phyloP scores from a whole-genome alignment of 208 protist species.

The Leishmania guyanensis region DNA sequence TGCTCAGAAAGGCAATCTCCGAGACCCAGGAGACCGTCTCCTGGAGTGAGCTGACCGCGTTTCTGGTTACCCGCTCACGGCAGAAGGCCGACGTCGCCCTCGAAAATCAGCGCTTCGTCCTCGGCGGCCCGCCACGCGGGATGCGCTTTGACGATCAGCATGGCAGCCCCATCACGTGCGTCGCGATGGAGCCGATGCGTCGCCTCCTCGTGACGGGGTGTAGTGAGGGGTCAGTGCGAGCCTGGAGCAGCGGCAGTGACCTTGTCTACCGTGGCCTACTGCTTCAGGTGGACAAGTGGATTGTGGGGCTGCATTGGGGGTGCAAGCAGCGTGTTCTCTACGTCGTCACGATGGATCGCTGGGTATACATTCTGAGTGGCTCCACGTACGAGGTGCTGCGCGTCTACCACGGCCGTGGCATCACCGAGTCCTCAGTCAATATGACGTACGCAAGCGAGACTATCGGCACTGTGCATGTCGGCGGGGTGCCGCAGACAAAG shows the following conservation, averaged over 20 bases:
- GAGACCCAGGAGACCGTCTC: constrained; percentile 59
- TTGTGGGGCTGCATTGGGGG: constrained; percentile 76
- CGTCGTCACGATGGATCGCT: constrained; percentile 72
- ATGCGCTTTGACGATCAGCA: constrained; percentile 31
- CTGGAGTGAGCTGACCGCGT: constrained; percentile 83
- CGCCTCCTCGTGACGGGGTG: constrained; percentile 67
- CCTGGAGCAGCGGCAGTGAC: constrained; percentile 56
- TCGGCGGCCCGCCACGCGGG: constrained; percentile 36
- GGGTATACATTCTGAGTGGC: constrained; percentile 66
- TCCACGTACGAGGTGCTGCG: constrained; percentile 71
- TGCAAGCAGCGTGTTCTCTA: constrained; percentile 47
- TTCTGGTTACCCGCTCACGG: constrained; percentile 67
- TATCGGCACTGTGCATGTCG: constrained; percentile 51
- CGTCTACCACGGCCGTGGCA: constrained; percentile 66
- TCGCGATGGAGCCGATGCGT: constrained; percentile 37
- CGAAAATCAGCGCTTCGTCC: constrained; percentile 50
- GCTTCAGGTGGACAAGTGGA: constrained; percentile 65
- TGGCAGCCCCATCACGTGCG: constrained; percentile 55
- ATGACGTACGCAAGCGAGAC: constrained; percentile 73
- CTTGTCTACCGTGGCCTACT: constrained; percentile 64
- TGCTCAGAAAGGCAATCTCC: constrained; percentile 78
- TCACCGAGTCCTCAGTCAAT: constrained; percentile 46
- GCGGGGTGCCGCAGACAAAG: constrained; percentile 36
- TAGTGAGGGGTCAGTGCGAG: constrained; percentile 71
- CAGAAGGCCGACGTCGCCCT: constrained; percentile 58